Evolutionary conservation across 768 basidiomycete genomes (phyloP), one percentile per base, ranked within the genome.

Genomic region (Mycena albidolilacea): DNA sequence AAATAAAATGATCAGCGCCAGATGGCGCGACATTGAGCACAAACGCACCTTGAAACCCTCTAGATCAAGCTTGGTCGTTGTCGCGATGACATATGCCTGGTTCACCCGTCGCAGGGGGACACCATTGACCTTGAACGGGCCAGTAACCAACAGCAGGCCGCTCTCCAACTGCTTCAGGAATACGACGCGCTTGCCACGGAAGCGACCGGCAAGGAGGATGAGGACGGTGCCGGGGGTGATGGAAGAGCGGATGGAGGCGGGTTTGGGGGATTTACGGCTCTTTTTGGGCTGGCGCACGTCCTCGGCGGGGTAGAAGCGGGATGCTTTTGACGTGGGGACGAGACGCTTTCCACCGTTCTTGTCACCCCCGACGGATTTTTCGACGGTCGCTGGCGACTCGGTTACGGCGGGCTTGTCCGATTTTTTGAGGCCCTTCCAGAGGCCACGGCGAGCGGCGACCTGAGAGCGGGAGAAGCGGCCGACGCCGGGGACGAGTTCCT

Each of bases 1-100:
- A 39, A 72, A 55, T 39, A 7, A 75, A 4, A 44, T 38, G 11
- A 75, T 68, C 69, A 70, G 64, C 43, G 23, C 21, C 35, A 58
- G 57, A 46, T 1, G 9, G 21, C 10, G 64, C 41, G 50, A 17
- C 23, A 64, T 5, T 61, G 55, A 39, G 39, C 52, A 10, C 15
- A 43, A 58, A 57, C 90, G 75, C 79, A 96, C 96, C 87, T 90
- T 90, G 82, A 95, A 86, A 70, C 86, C 89, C 37, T 86, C 88
- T 70, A 98, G 83, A 76, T 97, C 94, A 77, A 99, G 85, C 86
- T 93, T 96, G 78, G 98, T 98, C 69, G 97, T 97, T 71, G 98
- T 99, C 70, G 97, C 96, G 80, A 99, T 99, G 74, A 97, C 96
- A 82, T 99, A 99, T 67, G 98, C 96, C 88, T 98, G 97, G 88